Evolutionary conservation across 345 rosid genomes (phyloP).

Genomic region (Euclidium syriacum): DNA sequence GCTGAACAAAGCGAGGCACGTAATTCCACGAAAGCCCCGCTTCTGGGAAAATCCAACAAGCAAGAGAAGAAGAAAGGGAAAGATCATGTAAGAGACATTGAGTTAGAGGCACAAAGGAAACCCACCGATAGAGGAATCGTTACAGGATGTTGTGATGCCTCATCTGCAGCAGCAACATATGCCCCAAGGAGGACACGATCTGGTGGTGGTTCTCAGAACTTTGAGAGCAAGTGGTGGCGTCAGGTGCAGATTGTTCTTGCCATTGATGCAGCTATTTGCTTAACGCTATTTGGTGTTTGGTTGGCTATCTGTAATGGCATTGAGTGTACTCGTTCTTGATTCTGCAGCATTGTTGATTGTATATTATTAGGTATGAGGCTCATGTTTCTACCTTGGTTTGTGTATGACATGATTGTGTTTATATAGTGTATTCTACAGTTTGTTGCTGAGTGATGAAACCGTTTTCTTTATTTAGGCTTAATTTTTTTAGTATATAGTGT

Average conservation of each 20-base stretch:
- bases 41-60: slow-evolving; percentile 48
- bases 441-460: neutral
- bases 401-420: slow-evolving; percentile 1
- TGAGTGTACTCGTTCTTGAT: slow-evolving; percentile 38
- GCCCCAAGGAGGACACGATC: slow-evolving; percentile 62
- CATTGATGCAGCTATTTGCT: slow-evolving; percentile 69
- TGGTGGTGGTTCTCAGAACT: slow-evolving; percentile 38
- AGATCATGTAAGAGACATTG: slow-evolving; percentile 54
- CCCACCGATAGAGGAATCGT: slow-evolving; percentile 47
- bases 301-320: slow-evolving; percentile 54
- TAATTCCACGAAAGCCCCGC: slow-evolving; percentile 64
- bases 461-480: neutral
- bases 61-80: slow-evolving; percentile 67
- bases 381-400: neutral
- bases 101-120: slow-evolving; percentile 54
- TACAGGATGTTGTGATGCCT: slow-evolving; percentile 42
- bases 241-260: slow-evolving; percentile 72
- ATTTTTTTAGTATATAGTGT: too few relatives aligned
- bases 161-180: slow-evolving; percentile 39
- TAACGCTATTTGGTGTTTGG: slow-evolving; percentile 59
- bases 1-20: slow-evolving; percentile 23
- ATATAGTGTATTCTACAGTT: neutral
- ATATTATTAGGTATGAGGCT: neutral
- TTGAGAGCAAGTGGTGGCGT: slow-evolving; percentile 71
- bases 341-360: slow-evolving; percentile 13